Evolutionary conservation across 306 rosid species (phyloP).

Genomic region (Vicia villosa): DNA sequence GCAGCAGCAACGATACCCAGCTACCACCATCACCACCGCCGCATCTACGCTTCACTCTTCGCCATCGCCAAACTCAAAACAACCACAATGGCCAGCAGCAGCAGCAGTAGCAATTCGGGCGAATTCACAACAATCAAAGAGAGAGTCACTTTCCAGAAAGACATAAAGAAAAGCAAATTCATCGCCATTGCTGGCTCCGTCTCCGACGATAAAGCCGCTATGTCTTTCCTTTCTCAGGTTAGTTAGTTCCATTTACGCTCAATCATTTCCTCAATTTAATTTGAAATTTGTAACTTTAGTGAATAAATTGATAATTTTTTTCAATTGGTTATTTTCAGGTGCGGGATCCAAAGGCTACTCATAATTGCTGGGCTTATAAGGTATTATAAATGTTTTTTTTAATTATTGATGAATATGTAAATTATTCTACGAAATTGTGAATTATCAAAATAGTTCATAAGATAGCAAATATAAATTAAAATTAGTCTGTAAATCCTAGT

Average conservation of each 20-base stretch:
- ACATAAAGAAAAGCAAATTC: conserved; percentile 89
- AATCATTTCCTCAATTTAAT: background rate
- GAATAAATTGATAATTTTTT: background rate
- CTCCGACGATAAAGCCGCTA: conserved; percentile 74
- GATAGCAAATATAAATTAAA: background rate
- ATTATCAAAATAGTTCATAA: background rate
- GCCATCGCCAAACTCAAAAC: conserved; percentile 41
- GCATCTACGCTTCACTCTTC: conserved; percentile 49
- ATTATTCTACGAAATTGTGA: background rate
- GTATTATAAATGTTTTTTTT: conserved; percentile 35
- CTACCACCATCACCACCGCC: conserved; percentile 31
- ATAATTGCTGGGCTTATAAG: conserved; percentile 96
- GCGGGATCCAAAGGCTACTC: conserved; percentile 81
- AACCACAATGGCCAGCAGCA: conserved; percentile 53
- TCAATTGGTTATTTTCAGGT: conserved; percentile 51
- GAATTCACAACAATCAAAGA: conserved; percentile 75
- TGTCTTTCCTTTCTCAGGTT: conserved; percentile 76
- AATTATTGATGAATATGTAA: background rate
- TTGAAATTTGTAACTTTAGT: background rate
- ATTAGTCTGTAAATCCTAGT: no score
- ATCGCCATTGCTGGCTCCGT: conserved; percentile 80
- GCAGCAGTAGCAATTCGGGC: conserved; percentile 44
- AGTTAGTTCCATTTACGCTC: conserved; percentile 29
- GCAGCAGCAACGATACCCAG: conserved; percentile 40
- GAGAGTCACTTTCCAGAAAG: conserved; percentile 60